phyloP scores from a whole-genome alignment of 2,329 filamentous ascomycete species.

The Bipolaris victoriae region DNA sequence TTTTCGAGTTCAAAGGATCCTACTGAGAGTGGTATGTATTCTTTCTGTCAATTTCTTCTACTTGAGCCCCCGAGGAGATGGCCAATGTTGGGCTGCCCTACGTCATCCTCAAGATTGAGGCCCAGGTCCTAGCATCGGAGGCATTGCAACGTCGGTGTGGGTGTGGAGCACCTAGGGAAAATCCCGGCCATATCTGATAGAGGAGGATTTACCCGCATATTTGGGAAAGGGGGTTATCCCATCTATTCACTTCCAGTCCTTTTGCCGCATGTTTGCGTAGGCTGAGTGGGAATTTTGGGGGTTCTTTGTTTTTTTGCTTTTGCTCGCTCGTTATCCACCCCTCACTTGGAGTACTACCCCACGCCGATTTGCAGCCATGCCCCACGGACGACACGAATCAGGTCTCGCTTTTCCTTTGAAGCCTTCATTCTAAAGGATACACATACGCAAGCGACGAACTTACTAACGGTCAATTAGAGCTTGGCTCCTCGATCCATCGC shows the following conservation, averaged over 20 bases:
- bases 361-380: not conserved
- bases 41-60: constrained; percentile 1
- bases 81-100: not conserved
- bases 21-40: constrained; percentile 45
- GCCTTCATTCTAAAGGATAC: not conserved
- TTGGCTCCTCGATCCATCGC: constrained; percentile 81
- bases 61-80: not conserved
- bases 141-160: not conserved
- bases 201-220: not conserved
- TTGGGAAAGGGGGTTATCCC: not conserved
- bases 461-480: constrained; percentile 61
- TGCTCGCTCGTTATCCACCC: not conserved
- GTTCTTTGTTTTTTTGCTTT: not conserved
- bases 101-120: constrained; percentile 17
- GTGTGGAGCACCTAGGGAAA: constrained; percentile 1
- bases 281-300: not conserved
- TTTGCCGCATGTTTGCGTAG: not conserved
- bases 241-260: not conserved
- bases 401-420: constrained; percentile 5
- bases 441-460: not conserved
- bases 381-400: constrained; percentile 14
- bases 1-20: constrained; percentile 48
- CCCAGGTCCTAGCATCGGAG: constrained; percentile 3
- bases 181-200: not conserved
- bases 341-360: not conserved